A percentile compares a stretch with the other conserved stretches of the same genome.
Conservation (phyloP, 345 rosid genomes). For the Linum lewisii region DNA sequence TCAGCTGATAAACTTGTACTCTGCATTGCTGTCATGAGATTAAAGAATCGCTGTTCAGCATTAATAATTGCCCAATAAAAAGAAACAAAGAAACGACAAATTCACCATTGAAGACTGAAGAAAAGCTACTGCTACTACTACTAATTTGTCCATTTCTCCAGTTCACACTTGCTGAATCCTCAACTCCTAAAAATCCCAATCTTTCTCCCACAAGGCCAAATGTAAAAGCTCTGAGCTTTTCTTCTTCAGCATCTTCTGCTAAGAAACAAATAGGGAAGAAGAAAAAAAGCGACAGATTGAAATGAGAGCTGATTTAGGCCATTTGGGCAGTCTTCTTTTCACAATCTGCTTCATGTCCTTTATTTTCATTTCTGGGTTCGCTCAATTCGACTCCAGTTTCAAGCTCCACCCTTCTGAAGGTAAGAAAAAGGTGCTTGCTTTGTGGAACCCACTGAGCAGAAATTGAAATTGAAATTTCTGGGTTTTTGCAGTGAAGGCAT, state of each 20-base stretch:
- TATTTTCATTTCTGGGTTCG: not conserved
- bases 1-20: no score
- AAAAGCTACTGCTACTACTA: no score
- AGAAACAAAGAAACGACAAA: no score
- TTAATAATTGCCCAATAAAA: no score
- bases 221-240: not conserved
- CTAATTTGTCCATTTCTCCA: no score
- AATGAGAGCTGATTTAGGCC: not conserved
- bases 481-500: constrained; percentile 40
- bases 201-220: not conserved
- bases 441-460: not conserved
- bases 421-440: not conserved
- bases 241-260: not conserved
- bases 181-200: no score
- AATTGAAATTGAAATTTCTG: no score
- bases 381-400: not conserved
- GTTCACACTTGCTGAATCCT: no score
- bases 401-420: not conserved
- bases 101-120: no score
- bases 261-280: not conserved
- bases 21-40: no score
- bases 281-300: not conserved
- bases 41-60: no score
- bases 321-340: not conserved
- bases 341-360: not conserved